Base-by-base conservation (phyloP, 768 basidiomycete species). In the Termitomyces sp. region DNA sequence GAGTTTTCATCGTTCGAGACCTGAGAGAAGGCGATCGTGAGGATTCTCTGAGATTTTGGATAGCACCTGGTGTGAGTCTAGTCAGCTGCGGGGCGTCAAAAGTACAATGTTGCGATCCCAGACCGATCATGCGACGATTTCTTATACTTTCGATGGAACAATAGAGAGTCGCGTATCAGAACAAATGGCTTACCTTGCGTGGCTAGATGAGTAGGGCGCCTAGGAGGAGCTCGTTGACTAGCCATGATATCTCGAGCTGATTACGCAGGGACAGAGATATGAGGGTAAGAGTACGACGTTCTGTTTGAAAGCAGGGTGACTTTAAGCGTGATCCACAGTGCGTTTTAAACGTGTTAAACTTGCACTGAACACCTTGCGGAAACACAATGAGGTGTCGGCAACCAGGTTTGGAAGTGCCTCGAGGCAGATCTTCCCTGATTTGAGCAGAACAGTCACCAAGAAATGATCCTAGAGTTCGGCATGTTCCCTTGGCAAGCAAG, bases 281-380 rank as follows among this genome's bases (percentile, higher is more conserved):
- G 37, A 61, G 61, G 70, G 63, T 62, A 72, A 72, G 66, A 61
- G 62, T 64, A 67, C 64, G 66, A 65, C 63, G 67, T 62, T 64
- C 52, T 62, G 61, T 43, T 67, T 36, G 58, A 57, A 57, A 63
- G 49, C 56, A 56, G 61, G 58, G 55, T 54, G 65, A 64, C 65
- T 65, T 75, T 72, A 71, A 74, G 67, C 67, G 62, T 70, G 64
- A 65, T 64, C 58, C 62, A 69, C 68, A 79, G 81, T 82, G 79
- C 81, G 84, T 80, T 84, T 83, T 77, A 84, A 87, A 86, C 85
- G 85, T 86, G 85, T 76, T 72, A 68, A 73, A 72, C 71, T 72
- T 72, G 72, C 74, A 70, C 68, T 63, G 68, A 71, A 72, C 71
- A 64, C 70, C 69, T 70, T 75, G 69, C 71, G 69, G 69, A 65